These are phyloP conservation scores for Tylopilus balloui DNA, from an alignment of 768 basidiomycete genomes.

Conservation along the genomic window DNA sequence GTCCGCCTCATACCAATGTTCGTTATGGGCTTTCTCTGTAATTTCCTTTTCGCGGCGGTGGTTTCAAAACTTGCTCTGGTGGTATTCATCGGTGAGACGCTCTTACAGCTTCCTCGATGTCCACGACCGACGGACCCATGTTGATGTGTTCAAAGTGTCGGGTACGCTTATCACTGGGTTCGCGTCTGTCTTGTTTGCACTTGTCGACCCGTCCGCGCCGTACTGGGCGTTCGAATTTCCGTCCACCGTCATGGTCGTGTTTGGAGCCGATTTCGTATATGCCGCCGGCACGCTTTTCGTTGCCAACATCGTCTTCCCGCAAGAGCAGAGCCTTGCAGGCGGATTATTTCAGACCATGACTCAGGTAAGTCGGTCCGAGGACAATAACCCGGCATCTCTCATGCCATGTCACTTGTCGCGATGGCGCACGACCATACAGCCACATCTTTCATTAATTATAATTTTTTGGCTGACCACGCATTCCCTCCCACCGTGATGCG, in stretches of 20 bases:
- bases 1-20: conserved; percentile 72
- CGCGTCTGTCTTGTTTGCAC: conserved; percentile 62
- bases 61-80: conserved; percentile 29
- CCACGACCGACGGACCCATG: neutral
- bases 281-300: conserved; percentile 70
- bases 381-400: neutral
- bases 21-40: conserved; percentile 58
- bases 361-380: conserved; percentile 44
- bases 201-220: conserved; percentile 49
- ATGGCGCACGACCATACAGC: too few relatives aligned
- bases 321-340: conserved; percentile 74
- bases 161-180: conserved; percentile 56
- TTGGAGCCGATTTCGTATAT: conserved; percentile 77
- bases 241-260: conserved; percentile 55
- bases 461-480: too few relatives aligned
- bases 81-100: conserved; percentile 48
- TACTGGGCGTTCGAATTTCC: conserved; percentile 81
- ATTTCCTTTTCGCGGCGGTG: conserved; percentile 57
- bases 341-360: conserved; percentile 80
- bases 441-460: too few relatives aligned
- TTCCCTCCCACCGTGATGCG: too few relatives aligned
- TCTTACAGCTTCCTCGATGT: neutral
- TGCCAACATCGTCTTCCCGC: conserved; percentile 57
- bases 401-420: neutral
- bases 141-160: conserved; percentile 28